Conservation (phyloP, 345 rosid species). For the Populus alba region DNA sequence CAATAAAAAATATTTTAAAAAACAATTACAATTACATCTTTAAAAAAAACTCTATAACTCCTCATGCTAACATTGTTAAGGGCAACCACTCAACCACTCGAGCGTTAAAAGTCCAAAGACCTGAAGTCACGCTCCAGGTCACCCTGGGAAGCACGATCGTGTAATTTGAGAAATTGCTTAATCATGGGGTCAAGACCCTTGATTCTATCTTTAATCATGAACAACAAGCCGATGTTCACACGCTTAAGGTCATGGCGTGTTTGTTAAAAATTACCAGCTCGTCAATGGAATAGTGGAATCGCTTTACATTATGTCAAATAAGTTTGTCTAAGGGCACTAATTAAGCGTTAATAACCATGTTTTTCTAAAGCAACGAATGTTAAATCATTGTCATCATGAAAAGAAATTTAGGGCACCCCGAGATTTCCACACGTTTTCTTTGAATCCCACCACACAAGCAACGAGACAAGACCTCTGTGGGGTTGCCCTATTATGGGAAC, state of each 20-base stretch:
- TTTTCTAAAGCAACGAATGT: background rate
- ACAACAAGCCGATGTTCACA: background rate
- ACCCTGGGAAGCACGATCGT: background rate
- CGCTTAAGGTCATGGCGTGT: background rate
- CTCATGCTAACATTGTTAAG: background rate
- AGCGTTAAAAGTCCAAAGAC: background rate
- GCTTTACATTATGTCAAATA: background rate
- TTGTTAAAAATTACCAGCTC: background rate
- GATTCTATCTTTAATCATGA: background rate
- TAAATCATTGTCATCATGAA: background rate
- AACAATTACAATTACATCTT: no score
- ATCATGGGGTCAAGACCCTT: background rate
- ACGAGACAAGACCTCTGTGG: conserved; percentile 1
- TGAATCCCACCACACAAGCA: background rate
- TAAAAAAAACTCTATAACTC: no score
- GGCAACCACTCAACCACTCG: background rate
- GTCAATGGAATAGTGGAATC: conserved; percentile 11
- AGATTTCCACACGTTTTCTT: background rate
- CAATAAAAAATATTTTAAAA: no score
- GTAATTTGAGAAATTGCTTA: background rate
- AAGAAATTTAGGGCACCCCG: background rate
- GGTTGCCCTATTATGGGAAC: conserved; percentile 19
- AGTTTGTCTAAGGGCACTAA: background rate
- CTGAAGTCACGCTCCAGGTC: background rate
- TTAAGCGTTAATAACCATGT: background rate